phyloP scores from a whole-genome alignment of 1,139 yeast species.

The Cylindricascospora bacillispora region DNA sequence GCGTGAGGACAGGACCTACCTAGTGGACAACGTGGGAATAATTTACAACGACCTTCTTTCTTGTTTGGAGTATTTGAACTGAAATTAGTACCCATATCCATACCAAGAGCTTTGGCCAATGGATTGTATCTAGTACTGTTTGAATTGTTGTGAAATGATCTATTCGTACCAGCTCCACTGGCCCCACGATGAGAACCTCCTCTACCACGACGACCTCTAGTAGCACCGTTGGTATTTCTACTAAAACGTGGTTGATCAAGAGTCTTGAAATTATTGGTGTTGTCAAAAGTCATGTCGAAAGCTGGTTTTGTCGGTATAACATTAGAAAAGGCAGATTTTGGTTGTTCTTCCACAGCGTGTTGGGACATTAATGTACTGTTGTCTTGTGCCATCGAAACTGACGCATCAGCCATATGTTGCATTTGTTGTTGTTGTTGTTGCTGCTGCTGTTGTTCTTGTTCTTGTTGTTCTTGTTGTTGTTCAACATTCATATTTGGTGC shows the following conservation, averaged over 20 bases:
- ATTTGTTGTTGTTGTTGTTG: constrained; percentile 7
- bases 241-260: constrained; percentile 14
- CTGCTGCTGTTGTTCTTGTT: constrained; percentile 6
- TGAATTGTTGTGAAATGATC: constrained; percentile 18
- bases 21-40: constrained; percentile 63
- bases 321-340: constrained; percentile 21
- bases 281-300: constrained; percentile 4
- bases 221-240: constrained; percentile 1
- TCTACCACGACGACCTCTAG: constrained; percentile 18
- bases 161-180: constrained; percentile 7
- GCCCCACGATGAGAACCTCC: constrained; percentile 10
- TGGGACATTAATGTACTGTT: constrained; percentile 5
- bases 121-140: constrained; percentile 22
- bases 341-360: constrained; percentile 4
- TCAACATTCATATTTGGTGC: constrained; percentile 11
- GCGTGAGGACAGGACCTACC: constrained; percentile 56
- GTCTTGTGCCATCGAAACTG: constrained; percentile 1
- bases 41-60: constrained; percentile 56
- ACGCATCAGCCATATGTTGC: constrained; percentile 6
- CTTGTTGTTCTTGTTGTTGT: constrained; percentile 17
- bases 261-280: constrained; percentile 5
- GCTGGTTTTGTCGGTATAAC: constrained; percentile 12
- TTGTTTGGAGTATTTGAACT: constrained; percentile 16
- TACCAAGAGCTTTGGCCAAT: constrained; percentile 24
- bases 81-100: constrained; percentile 14